A percentile compares a stretch with the other conserved stretches of the same genome.
Evolutionary conservation across 2,329 filamentous ascomycete genomes (phyloP).

Genomic region (Pseudovirgaria hyperparasitica): DNA sequence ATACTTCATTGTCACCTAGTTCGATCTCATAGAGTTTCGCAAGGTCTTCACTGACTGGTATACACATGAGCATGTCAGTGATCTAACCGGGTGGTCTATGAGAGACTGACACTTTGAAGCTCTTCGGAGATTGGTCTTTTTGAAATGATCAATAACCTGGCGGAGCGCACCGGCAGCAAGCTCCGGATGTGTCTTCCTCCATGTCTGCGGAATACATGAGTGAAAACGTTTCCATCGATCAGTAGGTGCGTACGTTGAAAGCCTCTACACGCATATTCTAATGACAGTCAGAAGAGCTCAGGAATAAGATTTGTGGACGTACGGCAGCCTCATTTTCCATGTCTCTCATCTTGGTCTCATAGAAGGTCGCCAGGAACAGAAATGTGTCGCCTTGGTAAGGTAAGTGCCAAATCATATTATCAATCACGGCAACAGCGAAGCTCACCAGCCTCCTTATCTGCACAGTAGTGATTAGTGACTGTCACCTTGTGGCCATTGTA

Average conservation of each 20-base stretch:
- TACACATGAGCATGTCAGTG: neutral
- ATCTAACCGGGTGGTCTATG: neutral
- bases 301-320: too few species aligned
- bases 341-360: too few species aligned
- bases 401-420: too few species aligned
- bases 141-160: constrained; percentile 72
- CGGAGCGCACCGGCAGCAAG: constrained; percentile 59
- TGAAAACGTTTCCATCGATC: too few species aligned
- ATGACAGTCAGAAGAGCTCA: too few species aligned
- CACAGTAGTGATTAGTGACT: constrained; percentile 1
- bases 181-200: constrained; percentile 71
- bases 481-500: neutral
- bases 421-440: too few species aligned
- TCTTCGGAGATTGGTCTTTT: constrained; percentile 77
- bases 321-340: too few species aligned
- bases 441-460: constrained; percentile 79
- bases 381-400: too few species aligned
- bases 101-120: constrained; percentile 51
- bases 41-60: constrained; percentile 67
- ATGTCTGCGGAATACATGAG: constrained; percentile 44
- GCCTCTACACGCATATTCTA: too few species aligned
- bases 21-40: constrained; percentile 79
- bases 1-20: constrained; percentile 35
- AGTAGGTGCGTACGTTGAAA: constrained; percentile 46
- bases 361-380: too few species aligned